Conservation (phyloP, 768 basidiomycete species). For the Agaricus subrufescens region DNA sequence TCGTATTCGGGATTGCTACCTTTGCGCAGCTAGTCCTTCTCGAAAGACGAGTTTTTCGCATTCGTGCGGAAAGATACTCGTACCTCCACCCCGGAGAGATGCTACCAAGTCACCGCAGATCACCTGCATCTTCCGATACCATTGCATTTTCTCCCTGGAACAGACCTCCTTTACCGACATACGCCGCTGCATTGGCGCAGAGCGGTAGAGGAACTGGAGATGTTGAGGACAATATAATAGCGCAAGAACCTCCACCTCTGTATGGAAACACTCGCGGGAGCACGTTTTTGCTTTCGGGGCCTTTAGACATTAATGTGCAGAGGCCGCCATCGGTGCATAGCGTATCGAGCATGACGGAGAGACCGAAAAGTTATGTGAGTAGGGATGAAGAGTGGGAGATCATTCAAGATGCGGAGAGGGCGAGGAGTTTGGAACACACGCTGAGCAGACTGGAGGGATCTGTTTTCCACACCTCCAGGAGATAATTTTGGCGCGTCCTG, state of each 20-base stretch:
- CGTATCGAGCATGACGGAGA: constrained; percentile 21
- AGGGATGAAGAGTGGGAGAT: constrained; percentile 55
- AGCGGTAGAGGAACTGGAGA: constrained; percentile 71
- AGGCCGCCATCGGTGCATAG: constrained; percentile 36
- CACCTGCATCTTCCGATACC: constrained; percentile 18
- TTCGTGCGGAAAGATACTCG: constrained; percentile 63
- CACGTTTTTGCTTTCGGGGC: constrained; percentile 53
- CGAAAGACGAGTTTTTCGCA: constrained; percentile 57
- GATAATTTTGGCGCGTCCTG: not conserved
- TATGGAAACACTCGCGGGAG: constrained; percentile 73
- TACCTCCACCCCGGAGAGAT: constrained; percentile 56
- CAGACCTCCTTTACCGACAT: constrained; percentile 64
- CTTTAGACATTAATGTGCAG: constrained; percentile 43
- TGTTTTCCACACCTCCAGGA: not conserved
- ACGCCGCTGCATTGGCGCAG: constrained; percentile 64
- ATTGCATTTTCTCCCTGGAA: constrained; percentile 65
- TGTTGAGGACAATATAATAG: constrained; percentile 68
- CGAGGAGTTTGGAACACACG: constrained; percentile 50
- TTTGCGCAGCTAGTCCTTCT: constrained; percentile 56
- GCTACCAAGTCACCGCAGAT: constrained; percentile 34
- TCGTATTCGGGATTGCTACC: constrained; percentile 49
- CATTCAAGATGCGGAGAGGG: constrained; percentile 47
- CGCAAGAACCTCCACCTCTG: constrained; percentile 67
- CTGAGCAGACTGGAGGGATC: constrained; percentile 41
- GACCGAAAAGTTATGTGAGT: constrained; percentile 54